Evolutionary conservation across 257 asterid genomes (phyloP).

Genomic region (Misopates orontium): DNA sequence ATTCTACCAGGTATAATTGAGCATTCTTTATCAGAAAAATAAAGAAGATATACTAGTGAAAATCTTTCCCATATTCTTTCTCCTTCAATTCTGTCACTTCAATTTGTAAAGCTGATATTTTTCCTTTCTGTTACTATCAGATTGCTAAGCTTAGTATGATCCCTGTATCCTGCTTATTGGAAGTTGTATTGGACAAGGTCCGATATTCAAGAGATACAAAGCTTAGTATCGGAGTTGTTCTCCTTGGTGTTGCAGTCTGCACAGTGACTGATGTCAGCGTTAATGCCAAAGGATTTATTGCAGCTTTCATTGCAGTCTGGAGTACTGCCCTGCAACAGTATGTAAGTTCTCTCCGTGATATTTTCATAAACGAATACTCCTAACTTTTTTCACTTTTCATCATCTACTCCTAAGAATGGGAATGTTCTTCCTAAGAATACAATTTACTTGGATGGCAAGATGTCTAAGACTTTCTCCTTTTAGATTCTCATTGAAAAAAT

Average conservation of each 20-base stretch:
- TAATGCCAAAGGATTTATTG: constrained; percentile 82
- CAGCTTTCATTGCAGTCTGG: constrained; percentile 95
- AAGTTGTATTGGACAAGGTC: constrained; percentile 79
- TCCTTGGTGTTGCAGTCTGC: constrained; percentile 93
- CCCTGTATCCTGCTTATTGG: constrained; percentile 94
- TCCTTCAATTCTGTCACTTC: constrained; percentile 10
- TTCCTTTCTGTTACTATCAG: constrained; percentile 51
- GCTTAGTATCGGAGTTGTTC: constrained; percentile 81
- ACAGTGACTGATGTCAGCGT: constrained; percentile 95
- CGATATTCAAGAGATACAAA: constrained; percentile 92
- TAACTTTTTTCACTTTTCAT: background rate
- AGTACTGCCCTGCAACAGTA: constrained; percentile 91
- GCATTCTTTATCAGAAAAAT: constrained; percentile 13
- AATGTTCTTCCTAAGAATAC: background rate
- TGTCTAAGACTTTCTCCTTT: background rate
- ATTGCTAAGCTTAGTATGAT: constrained; percentile 97
- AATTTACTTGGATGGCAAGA: background rate
- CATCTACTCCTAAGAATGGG: too few species aligned
- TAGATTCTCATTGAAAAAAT: background rate
- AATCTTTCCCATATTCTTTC: background rate
- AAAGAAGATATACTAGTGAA: background rate
- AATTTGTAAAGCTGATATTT: constrained; percentile 23
- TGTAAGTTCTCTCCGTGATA: constrained; percentile 56
- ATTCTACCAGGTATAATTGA: constrained; percentile 78
- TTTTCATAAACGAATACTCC: background rate